phyloP scores from a whole-genome alignment of 192 early-diverging fungal species.

The Coemansia sp. region DNA sequence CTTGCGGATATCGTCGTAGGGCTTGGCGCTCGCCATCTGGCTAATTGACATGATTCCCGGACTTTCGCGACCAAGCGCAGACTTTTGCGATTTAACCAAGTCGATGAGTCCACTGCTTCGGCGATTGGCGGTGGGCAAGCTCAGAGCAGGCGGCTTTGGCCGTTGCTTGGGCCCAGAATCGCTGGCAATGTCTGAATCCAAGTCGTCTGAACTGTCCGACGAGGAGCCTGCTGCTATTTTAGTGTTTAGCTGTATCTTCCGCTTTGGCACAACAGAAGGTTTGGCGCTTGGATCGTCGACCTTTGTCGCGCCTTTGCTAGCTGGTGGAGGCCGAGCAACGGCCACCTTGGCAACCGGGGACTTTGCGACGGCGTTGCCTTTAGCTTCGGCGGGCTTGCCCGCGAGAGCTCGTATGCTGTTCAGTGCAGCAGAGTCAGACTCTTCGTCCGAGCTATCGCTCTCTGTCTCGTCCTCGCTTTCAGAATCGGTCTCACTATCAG shows the following conservation, averaged over 20 bases:
- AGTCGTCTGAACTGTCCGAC: constrained; percentile 20
- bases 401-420: not conserved
- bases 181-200: constrained; percentile 17
- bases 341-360: not conserved
- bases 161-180: constrained; percentile 18
- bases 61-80: constrained; percentile 25
- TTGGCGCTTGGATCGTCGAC: not conserved
- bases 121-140: constrained; percentile 11
- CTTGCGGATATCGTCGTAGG: constrained; percentile 50
- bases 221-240: not conserved
- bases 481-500: not conserved
- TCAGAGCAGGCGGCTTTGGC: constrained; percentile 34
- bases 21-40: constrained; percentile 44
- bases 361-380: not conserved
- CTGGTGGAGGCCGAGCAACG: not conserved
- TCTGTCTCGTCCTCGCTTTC: constrained; percentile 15
- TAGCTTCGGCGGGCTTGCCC: not conserved
- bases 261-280: constrained; percentile 14
- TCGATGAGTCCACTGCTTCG: constrained; percentile 25
- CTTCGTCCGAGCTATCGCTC: constrained; percentile 23
- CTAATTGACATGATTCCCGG: constrained; percentile 37
- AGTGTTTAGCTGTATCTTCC: constrained; percentile 32
- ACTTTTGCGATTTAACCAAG: constrained; percentile 22
- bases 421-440: constrained; percentile 5
- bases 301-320: not conserved